phyloP scores from a whole-genome alignment of 352 stramenopile species.

The Thalassiosira hispida region DNA sequence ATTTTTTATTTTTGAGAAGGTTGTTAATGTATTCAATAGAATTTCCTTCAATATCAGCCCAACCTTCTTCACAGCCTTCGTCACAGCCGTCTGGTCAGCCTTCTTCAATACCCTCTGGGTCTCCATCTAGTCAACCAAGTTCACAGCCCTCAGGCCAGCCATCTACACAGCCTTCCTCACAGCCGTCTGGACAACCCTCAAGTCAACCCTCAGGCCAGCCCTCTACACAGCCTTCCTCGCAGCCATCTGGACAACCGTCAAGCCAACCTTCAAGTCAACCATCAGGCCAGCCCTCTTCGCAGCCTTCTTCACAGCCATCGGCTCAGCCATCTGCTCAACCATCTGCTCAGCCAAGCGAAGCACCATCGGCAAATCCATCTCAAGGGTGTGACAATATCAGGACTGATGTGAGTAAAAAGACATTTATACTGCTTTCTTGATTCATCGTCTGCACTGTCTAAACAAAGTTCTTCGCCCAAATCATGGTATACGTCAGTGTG shows the following conservation, averaged over 20 bases:
- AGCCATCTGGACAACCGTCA: background rate
- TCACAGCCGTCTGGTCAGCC: background rate
- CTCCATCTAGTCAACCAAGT: background rate
- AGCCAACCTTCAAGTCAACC: background rate
- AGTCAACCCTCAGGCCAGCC: background rate
- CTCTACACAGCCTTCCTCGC: background rate
- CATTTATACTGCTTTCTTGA: constrained; percentile 11
- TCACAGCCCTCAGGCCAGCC: background rate
- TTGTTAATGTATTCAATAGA: too few relatives aligned
- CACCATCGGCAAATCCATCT: constrained; percentile 16
- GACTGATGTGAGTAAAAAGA: constrained; percentile 14
- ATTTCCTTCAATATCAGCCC: too few relatives aligned
- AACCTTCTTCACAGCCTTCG: too few relatives aligned
- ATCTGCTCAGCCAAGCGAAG: background rate
- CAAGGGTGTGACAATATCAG: constrained; percentile 34
- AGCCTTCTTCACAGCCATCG: constrained; percentile 7
- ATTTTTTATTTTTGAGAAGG: too few relatives aligned
- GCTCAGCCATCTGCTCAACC: constrained; percentile 2
- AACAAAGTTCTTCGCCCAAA: too few relatives aligned
- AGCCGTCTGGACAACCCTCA: background rate
- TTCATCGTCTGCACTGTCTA: background rate
- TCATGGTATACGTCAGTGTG: too few relatives aligned
- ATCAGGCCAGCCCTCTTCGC: constrained; percentile 1
- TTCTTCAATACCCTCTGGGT: too few relatives aligned
- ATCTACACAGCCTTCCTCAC: background rate